Conservation (phyloP, 495 filamentous ascomycete species). For the Aspergillus baeticus region DNA sequence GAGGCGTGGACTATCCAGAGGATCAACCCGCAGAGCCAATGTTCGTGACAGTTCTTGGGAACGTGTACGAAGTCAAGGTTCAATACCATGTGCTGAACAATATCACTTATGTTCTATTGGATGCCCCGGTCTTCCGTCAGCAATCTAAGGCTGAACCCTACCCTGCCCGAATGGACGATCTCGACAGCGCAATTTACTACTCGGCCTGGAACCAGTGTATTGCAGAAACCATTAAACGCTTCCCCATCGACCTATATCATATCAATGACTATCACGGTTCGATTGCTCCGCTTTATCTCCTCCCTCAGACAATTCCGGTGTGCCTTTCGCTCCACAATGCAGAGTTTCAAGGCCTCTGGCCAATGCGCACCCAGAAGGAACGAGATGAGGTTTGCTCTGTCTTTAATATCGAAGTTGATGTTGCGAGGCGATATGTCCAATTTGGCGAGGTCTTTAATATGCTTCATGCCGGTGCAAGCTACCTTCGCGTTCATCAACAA, state of each 20-base stretch:
- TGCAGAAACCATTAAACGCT: conserved; percentile 57
- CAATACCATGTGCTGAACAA: conserved; percentile 66
- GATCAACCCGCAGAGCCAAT: conserved; percentile 63
- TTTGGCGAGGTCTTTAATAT: conserved; percentile 72
- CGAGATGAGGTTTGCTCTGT: conserved; percentile 68
- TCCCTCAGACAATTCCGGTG: conserved; percentile 55
- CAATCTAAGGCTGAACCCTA: conserved; percentile 68
- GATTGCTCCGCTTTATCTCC: conserved; percentile 66
- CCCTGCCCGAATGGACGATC: conserved; percentile 71
- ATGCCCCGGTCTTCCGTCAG: conserved; percentile 68
- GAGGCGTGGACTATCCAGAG: conserved; percentile 62
- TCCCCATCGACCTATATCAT: conserved; percentile 71
- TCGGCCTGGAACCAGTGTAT: conserved; percentile 75
- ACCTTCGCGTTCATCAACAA: conserved; percentile 71
- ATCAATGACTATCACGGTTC: conserved; percentile 82
- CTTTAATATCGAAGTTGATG: conserved; percentile 56
- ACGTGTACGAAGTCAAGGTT: conserved; percentile 61
- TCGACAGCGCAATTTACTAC: conserved; percentile 71
- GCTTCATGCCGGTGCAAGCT: conserved; percentile 69
- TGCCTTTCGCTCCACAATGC: conserved; percentile 63
- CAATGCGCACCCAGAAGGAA: conserved; percentile 68
- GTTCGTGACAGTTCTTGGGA: conserved; percentile 63
- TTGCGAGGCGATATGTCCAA: conserved; percentile 48
- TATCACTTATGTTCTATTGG: conserved; percentile 71
- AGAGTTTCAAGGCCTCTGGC: conserved; percentile 74